phyloP scores from a whole-genome alignment of 345 rosid species.

The Carallia pectinifolia region DNA sequence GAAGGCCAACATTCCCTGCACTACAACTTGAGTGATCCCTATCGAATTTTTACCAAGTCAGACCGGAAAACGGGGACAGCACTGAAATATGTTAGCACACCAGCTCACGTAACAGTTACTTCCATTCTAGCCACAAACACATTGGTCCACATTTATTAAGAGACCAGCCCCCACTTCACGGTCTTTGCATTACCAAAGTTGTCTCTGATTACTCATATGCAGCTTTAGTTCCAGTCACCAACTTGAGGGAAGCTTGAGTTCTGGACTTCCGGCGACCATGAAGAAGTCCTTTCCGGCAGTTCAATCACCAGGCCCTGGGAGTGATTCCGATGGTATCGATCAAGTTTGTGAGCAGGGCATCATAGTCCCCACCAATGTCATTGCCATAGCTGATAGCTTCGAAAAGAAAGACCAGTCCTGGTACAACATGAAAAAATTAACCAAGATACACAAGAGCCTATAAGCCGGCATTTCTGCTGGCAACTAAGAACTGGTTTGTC shows the following conservation, averaged over 20 bases:
- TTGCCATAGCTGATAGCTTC: constrained; percentile 42
- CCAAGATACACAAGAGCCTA: not conserved
- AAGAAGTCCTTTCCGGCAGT: constrained; percentile 24
- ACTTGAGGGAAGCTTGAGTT: not conserved
- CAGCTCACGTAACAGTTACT: constrained; percentile 14
- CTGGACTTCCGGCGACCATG: constrained; percentile 15
- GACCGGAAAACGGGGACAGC: not conserved
- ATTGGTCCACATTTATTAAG: constrained; percentile 45
- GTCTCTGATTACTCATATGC: no score
- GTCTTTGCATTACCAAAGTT: not conserved
- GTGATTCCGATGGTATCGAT: constrained; percentile 31
- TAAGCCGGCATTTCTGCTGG: constrained; percentile 1
- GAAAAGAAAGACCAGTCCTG: constrained; percentile 61
- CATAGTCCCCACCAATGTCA: constrained; percentile 41
- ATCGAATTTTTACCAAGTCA: not conserved
- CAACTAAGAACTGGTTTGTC: not conserved
- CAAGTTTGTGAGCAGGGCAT: constrained; percentile 43
- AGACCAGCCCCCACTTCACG: constrained; percentile 22
- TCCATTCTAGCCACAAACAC: constrained; percentile 52
- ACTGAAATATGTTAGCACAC: constrained; percentile 5
- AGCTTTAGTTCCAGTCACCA: not conserved
- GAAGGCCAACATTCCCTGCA: constrained; percentile 13
- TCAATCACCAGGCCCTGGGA: constrained; percentile 31
- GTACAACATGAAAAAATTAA: constrained; percentile 30
- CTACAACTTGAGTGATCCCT: not conserved